Base-by-base conservation (phyloP, 2,329 filamentous ascomycete species). In the Aureobasidium melanogenum region DNA sequence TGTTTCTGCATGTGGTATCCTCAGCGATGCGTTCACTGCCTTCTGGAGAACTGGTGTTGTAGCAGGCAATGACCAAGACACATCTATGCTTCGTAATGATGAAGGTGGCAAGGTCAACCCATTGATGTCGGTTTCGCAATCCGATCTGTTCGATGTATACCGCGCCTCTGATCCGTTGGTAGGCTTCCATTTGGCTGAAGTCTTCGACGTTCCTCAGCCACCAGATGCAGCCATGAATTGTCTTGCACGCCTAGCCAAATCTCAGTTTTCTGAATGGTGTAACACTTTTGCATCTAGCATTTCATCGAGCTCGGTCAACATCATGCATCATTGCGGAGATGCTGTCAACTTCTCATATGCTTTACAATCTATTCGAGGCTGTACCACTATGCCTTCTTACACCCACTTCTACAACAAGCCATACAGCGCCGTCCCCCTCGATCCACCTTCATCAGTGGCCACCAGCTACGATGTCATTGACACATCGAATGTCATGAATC, bases 171-270 rank as follows among this genome's bases (percentile, higher is more conserved):
- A 85, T 62, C 83, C 84, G 0, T 63, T 84, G 0, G 66, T 79
- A 6, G 79, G 82, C 1, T 87, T 82, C 62, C 83, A 86, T 68
- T 73, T 86, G n/a, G 80, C 81, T 15, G 34, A 36, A 3, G 54
- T 30, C 10, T 60, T 63, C 19, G 61, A 60, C 36, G 0, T 15
- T 6, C 9, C 19, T 12, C 48, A 47, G 22, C 2, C 60, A 26
- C n/a, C 22, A 2, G 32, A 32, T 8, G 17, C 41, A 19, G 5
- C 17, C 24, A 30, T 24, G 10, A 10, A 22, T 3, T 46, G 36
- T 22, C 39, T 60, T n/a, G 61, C 55, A 30, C 19, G 19, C 7
- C 38, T 63, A 10, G 55, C 19, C n/a, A 58, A 63, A 34, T 44
- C 39, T 6, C 55, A 63, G 9, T 63, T 63, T 24, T 34, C 19